phyloP scores from a whole-genome alignment of 495 filamentous ascomycete species.

The Talaromyces nanjingensis region DNA sequence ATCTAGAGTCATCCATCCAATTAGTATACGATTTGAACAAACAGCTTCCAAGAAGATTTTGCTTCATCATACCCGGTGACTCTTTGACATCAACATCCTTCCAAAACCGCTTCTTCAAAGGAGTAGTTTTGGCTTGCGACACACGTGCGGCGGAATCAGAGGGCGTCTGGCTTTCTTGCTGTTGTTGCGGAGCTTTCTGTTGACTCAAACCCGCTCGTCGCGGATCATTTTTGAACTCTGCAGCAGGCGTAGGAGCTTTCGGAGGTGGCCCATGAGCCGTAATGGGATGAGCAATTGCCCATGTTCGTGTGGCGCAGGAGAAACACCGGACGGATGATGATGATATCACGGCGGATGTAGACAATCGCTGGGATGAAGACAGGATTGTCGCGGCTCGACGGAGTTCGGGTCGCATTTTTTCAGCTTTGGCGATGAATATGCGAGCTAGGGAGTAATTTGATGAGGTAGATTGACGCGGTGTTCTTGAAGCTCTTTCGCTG shows the following conservation, averaged over 20 bases:
- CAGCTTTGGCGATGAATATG: neutral
- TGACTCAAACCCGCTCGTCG: conserved; percentile 45
- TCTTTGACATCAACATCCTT: conserved; percentile 63
- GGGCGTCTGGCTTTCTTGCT: conserved; percentile 37
- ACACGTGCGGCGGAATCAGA: conserved; percentile 13
- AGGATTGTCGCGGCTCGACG: neutral
- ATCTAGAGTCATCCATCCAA: conserved; percentile 26
- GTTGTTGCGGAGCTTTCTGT: conserved; percentile 45
- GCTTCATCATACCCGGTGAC: conserved; percentile 32
- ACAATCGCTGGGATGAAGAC: neutral
- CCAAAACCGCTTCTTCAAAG: conserved; percentile 72
- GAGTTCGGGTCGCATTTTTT: neutral
- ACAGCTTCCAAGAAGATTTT: neutral
- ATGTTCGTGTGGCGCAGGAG: conserved; percentile 43
- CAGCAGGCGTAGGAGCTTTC: conserved; percentile 56
- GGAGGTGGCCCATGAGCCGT: conserved; percentile 84
- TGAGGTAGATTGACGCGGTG: neutral
- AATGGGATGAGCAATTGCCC: conserved; percentile 57
- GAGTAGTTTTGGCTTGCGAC: conserved; percentile 28
- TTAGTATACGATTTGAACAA: neutral
- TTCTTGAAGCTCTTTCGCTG: neutral
- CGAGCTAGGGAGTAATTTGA: neutral
- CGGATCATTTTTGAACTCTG: conserved; percentile 29
- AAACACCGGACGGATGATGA: conserved; percentile 28
- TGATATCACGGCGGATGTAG: neutral